Conservation (phyloP, 108 stramenopile species). For the Cyclotella kingstonii region DNA sequence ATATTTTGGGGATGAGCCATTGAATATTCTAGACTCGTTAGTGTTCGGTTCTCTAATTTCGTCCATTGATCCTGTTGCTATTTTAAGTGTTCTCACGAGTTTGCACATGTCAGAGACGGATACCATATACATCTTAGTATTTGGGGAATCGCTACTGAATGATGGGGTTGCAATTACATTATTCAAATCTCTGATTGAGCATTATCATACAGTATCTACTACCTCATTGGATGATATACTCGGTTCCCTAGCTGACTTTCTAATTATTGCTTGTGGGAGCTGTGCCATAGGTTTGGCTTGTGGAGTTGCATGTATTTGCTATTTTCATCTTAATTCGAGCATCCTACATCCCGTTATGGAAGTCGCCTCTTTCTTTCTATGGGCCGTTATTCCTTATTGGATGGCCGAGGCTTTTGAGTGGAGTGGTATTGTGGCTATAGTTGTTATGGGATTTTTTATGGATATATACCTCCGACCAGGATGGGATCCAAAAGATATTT, state of each 20-base stretch:
- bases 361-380: slow-evolving; percentile 80
- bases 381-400: slow-evolving; percentile 89
- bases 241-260: slow-evolving; percentile 48
- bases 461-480: slow-evolving; percentile 57
- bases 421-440: slow-evolving; percentile 76
- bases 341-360: slow-evolving; percentile 78
- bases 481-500: slow-evolving; percentile 30
- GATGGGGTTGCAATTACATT: slow-evolving; percentile 75
- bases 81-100: slow-evolving; percentile 48
- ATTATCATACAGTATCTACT: slow-evolving; percentile 25
- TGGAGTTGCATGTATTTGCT: slow-evolving; percentile 63
- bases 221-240: slow-evolving; percentile 34
- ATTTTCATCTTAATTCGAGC: slow-evolving; percentile 79
- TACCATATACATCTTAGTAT: slow-evolving; percentile 62
- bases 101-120: slow-evolving; percentile 47
- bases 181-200: slow-evolving; percentile 51
- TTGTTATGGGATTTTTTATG: slow-evolving; percentile 69
- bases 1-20: slow-evolving; percentile 20
- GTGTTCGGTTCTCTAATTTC: slow-evolving; percentile 64
- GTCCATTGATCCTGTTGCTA: slow-evolving; percentile 63
- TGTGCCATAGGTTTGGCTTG: slow-evolving; percentile 71
- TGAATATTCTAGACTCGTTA: slow-evolving; percentile 46
- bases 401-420: slow-evolving; percentile 80
- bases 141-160: slow-evolving; percentile 79
- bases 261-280: slow-evolving; percentile 74